Evolutionary conservation across 1,139 yeast genomes (phyloP).

Genomic region (Pichia sp.): DNA sequence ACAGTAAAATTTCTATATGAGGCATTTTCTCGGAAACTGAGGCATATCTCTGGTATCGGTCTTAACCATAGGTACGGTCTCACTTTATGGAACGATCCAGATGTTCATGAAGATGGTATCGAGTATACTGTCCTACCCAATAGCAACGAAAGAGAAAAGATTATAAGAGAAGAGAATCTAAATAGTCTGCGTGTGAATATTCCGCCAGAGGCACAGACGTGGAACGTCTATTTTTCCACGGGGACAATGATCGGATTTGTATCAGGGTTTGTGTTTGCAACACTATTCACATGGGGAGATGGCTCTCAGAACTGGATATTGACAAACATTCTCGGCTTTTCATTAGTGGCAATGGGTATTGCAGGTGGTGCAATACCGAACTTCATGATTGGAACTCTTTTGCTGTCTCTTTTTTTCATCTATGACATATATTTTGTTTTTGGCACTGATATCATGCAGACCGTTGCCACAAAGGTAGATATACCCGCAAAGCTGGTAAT

Average conservation of each 20-base stretch:
- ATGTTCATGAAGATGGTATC: constrained; percentile 27
- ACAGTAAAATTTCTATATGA: constrained; percentile 24
- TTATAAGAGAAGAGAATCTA: constrained; percentile 20
- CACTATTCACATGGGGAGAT: constrained; percentile 25
- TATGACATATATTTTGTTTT: constrained; percentile 67
- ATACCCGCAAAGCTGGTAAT: constrained; percentile 48
- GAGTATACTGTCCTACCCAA: constrained; percentile 22
- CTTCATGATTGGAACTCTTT: constrained; percentile 38
- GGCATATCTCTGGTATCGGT: constrained; percentile 16
- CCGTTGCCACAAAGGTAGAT: constrained; percentile 52
- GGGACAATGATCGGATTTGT: constrained; percentile 29
- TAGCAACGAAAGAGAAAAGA: constrained; percentile 21
- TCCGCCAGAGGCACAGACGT: constrained; percentile 25
- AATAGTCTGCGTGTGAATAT: constrained; percentile 20
- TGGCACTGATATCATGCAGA: constrained; percentile 53
- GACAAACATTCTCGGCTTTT: constrained; percentile 32
- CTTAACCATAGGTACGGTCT: constrained; percentile 26
- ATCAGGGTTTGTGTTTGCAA: constrained; percentile 23
- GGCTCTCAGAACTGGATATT: constrained; percentile 31
- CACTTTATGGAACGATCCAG: constrained; percentile 29
- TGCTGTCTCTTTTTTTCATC: constrained; percentile 44
- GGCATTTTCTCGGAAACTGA: constrained; percentile 22
- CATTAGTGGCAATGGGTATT: constrained; percentile 34
- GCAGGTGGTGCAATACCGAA: constrained; percentile 29
- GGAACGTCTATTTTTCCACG: constrained; percentile 31